phyloP scores from a whole-genome alignment of 2,329 filamentous ascomycete genomes.

The Diplodia mutila region DNA sequence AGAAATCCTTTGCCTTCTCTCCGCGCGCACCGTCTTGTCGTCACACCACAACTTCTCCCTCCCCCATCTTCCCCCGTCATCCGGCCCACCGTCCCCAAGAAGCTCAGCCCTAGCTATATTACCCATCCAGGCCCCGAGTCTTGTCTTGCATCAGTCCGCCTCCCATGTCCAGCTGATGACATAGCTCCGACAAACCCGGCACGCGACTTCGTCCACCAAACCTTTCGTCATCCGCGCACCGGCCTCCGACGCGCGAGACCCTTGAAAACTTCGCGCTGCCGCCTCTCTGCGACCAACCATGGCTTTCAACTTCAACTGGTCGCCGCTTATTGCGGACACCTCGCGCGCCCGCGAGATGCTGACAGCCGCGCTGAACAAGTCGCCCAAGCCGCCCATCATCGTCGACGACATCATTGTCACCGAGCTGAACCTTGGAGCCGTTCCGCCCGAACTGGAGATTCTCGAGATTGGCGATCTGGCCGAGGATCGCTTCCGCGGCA shows the following conservation, averaged over 20 bases:
- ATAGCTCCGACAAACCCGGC: constrained; percentile 18
- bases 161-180: constrained; percentile 11
- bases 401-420: constrained; percentile 99
- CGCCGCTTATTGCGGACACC: constrained; percentile 93
- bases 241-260: constrained; percentile 14
- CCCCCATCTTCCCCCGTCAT: constrained; percentile 11
- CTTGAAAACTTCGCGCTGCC: not conserved
- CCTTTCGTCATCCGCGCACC: constrained; percentile 19
- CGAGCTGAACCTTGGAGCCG: constrained; percentile 93
- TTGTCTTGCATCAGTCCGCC: not conserved
- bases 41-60: constrained; percentile 22
- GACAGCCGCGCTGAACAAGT: constrained; percentile 95
- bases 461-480: constrained; percentile 96
- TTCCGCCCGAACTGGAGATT: constrained; percentile 94
- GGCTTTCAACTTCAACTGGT: constrained; percentile 99
- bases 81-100: not conserved
- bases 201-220: constrained; percentile 21
- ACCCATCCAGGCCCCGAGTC: not conserved
- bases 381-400: constrained; percentile 96
- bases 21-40: constrained; percentile 18
- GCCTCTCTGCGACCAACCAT: constrained; percentile 55
- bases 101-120: constrained; percentile 18
- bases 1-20: constrained; percentile 24
- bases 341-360: constrained; percentile 90
- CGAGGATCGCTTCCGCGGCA: constrained; percentile 94